Percentiles rank a stretch among this genome's conserved stretches.
These are phyloP conservation scores for Lipomyces mesembrius DNA, from an alignment of 805 yeast species.

Conservation along the genomic window DNA sequence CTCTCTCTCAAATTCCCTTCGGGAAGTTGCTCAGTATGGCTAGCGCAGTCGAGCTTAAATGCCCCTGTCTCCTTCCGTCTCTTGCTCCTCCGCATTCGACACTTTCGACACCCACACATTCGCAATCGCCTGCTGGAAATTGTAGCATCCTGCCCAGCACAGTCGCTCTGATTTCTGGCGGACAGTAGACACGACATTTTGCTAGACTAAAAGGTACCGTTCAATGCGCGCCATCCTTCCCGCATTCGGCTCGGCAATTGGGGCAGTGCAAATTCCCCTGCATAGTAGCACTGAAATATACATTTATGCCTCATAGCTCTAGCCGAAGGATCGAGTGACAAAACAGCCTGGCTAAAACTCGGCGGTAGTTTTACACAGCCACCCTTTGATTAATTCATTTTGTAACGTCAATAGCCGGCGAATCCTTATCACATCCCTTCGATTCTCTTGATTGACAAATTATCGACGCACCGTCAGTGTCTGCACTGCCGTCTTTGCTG, in stretches of 20 bases:
- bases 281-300: background rate
- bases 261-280: slow-evolving; percentile 12
- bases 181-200: background rate
- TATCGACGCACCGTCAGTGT: no score
- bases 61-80: background rate
- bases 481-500: no score
- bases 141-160: background rate
- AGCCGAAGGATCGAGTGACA: no score
- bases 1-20: no score
- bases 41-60: background rate
- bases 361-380: background rate
- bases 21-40: no score
- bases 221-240: background rate
- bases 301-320: slow-evolving; percentile 4
- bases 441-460: no score
- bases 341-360: background rate
- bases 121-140: background rate
- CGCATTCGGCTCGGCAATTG: slow-evolving; percentile 6
- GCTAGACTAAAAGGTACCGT: background rate
- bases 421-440: background rate
- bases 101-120: background rate
- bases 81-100: background rate
- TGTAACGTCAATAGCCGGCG: background rate
- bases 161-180: background rate
- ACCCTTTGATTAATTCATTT: background rate